Conservation (phyloP, 1,139 yeast species). For the Candida mesenterica region DNA sequence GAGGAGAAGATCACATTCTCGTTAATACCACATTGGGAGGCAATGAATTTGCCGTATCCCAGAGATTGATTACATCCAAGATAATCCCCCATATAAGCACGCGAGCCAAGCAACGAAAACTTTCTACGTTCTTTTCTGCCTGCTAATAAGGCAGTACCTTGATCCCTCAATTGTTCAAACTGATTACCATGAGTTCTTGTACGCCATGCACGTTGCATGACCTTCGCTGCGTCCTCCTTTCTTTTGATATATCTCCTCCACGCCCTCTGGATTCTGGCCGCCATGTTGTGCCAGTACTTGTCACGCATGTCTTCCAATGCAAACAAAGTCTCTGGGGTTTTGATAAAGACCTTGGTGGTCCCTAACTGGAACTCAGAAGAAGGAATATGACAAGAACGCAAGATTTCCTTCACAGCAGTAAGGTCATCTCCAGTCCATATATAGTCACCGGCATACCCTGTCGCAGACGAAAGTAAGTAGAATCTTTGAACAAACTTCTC, state of each 20-base stretch:
- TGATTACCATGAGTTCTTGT: slow-evolving; percentile 77
- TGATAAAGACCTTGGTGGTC: slow-evolving; percentile 90
- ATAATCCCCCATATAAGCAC: slow-evolving; percentile 95
- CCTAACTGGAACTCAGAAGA: slow-evolving; percentile 86
- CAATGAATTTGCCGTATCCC: slow-evolving; percentile 69
- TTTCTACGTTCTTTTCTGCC: slow-evolving; percentile 89
- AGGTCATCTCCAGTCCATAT: slow-evolving; percentile 89
- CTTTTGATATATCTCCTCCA: slow-evolving; percentile 84
- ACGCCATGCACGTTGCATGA: slow-evolving; percentile 84
- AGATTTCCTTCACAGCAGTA: slow-evolving; percentile 76
- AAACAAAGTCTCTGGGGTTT: slow-evolving; percentile 94
- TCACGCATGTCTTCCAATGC: slow-evolving; percentile 97
- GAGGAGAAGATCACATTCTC: slow-evolving; percentile 76
- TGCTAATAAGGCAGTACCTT: slow-evolving; percentile 67
- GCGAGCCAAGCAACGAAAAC: slow-evolving; percentile 80
- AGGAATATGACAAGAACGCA: slow-evolving; percentile 80
- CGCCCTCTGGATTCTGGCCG: slow-evolving; percentile 94
- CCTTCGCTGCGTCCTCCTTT: slow-evolving; percentile 84
- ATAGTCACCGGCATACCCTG: slow-evolving; percentile 98
- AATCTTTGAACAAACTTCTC: slow-evolving; percentile 97
- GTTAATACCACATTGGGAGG: slow-evolving; percentile 64
- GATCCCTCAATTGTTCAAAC: slow-evolving; percentile 79
- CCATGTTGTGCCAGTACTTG: slow-evolving; percentile 97
- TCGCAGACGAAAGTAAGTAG: slow-evolving; percentile 78
- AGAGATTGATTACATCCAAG: slow-evolving; percentile 74